Evolutionary conservation across 345 rosid species (phyloP).

Genomic region (Pseudoturritis turrita): DNA sequence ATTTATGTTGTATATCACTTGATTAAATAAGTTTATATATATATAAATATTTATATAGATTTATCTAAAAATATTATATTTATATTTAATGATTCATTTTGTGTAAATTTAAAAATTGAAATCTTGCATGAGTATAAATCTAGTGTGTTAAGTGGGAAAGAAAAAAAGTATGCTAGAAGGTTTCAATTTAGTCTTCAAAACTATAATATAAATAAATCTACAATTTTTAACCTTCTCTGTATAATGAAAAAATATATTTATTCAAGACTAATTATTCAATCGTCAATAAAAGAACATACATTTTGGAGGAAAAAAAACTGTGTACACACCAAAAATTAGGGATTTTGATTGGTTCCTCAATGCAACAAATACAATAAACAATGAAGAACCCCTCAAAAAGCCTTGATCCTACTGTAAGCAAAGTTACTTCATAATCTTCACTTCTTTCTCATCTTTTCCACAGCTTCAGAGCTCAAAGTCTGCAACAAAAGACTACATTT

Average conservation of each 20-base stretch:
- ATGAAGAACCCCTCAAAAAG: slow-evolving; percentile 12
- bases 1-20: too few relatives aligned
- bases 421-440: background rate
- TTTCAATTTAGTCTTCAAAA: background rate
- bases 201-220: background rate
- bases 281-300: background rate
- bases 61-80: too few relatives aligned
- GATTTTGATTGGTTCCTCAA: slow-evolving; percentile 15
- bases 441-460: slow-evolving; percentile 1
- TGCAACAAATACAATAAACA: slow-evolving; percentile 18
- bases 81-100: too few relatives aligned
- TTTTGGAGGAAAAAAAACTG: background rate
- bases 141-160: too few relatives aligned
- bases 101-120: too few relatives aligned
- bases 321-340: background rate
- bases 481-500: slow-evolving; percentile 13
- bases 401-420: background rate
- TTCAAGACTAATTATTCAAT: background rate
- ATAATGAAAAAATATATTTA: background rate
- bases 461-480: slow-evolving; percentile 15
- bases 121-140: too few relatives aligned
- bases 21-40: too few relatives aligned
- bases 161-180: background rate
- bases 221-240: background rate
- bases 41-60: background rate